Conservation (phyloP, 192 early-diverging fungal genomes). For the Piromyces sp. region DNA sequence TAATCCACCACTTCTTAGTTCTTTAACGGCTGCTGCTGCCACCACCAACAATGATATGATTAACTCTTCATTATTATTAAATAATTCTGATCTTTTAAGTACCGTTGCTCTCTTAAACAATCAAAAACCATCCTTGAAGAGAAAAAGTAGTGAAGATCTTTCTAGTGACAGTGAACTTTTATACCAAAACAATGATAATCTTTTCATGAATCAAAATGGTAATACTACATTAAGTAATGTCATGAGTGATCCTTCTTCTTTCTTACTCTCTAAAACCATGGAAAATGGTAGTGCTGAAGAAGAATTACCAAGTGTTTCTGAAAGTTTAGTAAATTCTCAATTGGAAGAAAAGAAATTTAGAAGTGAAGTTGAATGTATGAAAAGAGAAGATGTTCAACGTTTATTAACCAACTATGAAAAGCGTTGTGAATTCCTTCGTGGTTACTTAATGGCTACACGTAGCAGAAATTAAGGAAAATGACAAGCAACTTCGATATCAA, state of each 20-base stretch:
- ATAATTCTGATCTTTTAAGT: neutral
- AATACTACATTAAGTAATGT: neutral
- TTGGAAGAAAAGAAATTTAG: neutral
- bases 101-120: neutral
- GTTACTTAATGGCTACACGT: neutral
- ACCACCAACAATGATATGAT: neutral
- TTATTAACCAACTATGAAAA: neutral
- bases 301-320: too few relatives aligned
- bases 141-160: neutral
- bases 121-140: neutral
- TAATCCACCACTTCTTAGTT: neutral
- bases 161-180: neutral
- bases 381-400: neutral
- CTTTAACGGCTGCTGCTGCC: neutral
- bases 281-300: neutral
- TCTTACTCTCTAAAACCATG: neutral
- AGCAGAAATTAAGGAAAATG: neutral
- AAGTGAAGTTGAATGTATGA: neutral
- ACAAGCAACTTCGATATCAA: too few relatives aligned
- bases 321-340: neutral
- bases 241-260: neutral
- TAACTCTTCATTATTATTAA: neutral
- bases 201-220: neutral
- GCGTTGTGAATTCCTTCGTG: neutral
- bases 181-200: neutral